These are phyloP conservation scores for Monosporascus sp. DNA, from an alignment of 2,329 filamentous ascomycete species.

Conservation along the genomic window DNA sequence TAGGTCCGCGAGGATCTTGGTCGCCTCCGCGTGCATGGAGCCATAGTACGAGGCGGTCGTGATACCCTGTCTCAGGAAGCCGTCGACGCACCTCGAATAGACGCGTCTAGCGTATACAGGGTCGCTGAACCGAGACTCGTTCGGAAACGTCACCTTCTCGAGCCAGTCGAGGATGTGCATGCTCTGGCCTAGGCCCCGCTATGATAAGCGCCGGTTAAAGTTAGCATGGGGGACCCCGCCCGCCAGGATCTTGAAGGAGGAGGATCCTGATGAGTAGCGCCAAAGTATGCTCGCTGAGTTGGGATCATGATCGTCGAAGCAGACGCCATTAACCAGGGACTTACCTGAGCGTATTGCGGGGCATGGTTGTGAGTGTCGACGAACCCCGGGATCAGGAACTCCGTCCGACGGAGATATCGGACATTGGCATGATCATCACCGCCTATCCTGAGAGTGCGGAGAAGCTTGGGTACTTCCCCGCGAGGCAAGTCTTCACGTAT, in stretches of 20 bases:
- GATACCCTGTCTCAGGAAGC: slow-evolving; percentile 55
- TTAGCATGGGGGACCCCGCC: no score
- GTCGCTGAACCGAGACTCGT: slow-evolving; percentile 56
- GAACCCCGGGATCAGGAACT: slow-evolving; percentile 55
- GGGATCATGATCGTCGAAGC: slow-evolving; percentile 15
- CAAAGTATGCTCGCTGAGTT: no score
- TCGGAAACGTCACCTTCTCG: slow-evolving; percentile 56
- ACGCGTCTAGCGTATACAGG: slow-evolving; percentile 43
- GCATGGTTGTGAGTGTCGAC: slow-evolving; percentile 67
- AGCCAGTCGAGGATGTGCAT: slow-evolving; percentile 59
- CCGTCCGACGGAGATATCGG: slow-evolving; percentile 30
- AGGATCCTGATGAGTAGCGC: no score
- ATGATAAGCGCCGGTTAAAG: slow-evolving; percentile 6
- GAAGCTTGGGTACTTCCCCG: slow-evolving; percentile 7
- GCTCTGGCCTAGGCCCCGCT: slow-evolving; percentile 43
- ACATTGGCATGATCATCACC: slow-evolving; percentile 12
- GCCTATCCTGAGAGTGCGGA: slow-evolving; percentile 7
- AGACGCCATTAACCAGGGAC: slow-evolving; percentile 22
- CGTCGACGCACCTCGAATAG: slow-evolving; percentile 48
- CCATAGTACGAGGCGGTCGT: slow-evolving; percentile 59
- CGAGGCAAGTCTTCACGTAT: slow-evolving; percentile 15
- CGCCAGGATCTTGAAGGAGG: no score
- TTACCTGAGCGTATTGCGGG: slow-evolving; percentile 42
- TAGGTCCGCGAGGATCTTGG: slow-evolving; percentile 49
- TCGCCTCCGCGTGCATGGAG: slow-evolving; percentile 50